Conservation (phyloP, 2,329 filamentous ascomycete genomes). For the Aureobasidium sp. region DNA sequence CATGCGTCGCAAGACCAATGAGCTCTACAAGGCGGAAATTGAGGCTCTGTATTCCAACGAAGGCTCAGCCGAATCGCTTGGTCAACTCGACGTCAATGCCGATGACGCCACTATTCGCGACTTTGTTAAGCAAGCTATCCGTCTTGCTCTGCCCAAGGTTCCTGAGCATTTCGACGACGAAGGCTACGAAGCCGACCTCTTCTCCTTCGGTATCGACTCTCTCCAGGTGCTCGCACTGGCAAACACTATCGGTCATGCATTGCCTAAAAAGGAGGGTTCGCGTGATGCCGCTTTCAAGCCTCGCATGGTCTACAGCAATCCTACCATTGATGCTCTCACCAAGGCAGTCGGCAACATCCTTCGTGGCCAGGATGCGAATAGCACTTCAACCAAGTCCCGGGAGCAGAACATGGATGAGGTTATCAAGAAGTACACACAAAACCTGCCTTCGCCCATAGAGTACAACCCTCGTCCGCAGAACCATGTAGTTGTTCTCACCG, state of each 20-base stretch:
- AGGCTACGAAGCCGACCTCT: slow-evolving; percentile 22
- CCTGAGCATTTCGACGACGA: slow-evolving; percentile 16
- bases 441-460: slow-evolving; percentile 13
- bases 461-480: slow-evolving; percentile 7
- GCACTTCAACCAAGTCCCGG: slow-evolving; percentile 10
- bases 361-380: slow-evolving; percentile 12
- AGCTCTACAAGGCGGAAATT: slow-evolving; percentile 38
- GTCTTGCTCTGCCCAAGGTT: slow-evolving; percentile 11
- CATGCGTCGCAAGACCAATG: slow-evolving; percentile 32
- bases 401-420: slow-evolving; percentile 22
- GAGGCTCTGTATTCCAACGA: slow-evolving; percentile 35
- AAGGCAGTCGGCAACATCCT: slow-evolving; percentile 8
- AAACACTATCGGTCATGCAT: slow-evolving; percentile 18
- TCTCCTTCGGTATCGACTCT: slow-evolving; percentile 27
- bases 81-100: slow-evolving; percentile 8
- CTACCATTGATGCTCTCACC: slow-evolving; percentile 23
- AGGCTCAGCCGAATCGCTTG: slow-evolving; percentile 13
- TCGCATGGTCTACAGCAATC: slow-evolving; percentile 25
- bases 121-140: slow-evolving; percentile 16
- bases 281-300: slow-evolving; percentile 19
- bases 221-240: slow-evolving; percentile 23
- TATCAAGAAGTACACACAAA: slow-evolving; percentile 23
- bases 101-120: slow-evolving; percentile 12
- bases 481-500: slow-evolving; percentile 26
- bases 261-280: slow-evolving; percentile 12